These are phyloP conservation scores for Amanita pallidorosea DNA, from an alignment of 768 basidiomycete genomes.

Conservation along the genomic window DNA sequence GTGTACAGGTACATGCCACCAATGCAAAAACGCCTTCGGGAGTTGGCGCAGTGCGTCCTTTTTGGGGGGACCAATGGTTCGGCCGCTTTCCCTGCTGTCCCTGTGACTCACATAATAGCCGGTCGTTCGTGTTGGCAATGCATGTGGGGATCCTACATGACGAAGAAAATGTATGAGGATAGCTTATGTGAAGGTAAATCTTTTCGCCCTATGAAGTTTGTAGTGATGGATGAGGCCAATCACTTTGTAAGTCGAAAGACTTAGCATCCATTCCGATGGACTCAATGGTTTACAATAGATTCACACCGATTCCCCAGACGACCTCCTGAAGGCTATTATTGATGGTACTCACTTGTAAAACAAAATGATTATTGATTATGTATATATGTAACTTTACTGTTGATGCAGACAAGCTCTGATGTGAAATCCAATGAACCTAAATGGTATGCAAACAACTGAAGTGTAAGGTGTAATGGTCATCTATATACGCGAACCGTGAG, in stretches of 20 bases:
- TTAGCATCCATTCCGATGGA: background rate
- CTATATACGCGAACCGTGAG: background rate
- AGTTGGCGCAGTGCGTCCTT: slow-evolving; percentile 11
- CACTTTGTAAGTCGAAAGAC: slow-evolving; percentile 21
- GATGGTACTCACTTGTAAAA: background rate
- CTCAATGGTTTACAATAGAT: background rate
- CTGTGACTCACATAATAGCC: slow-evolving; percentile 14
- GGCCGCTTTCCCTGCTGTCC: slow-evolving; percentile 13
- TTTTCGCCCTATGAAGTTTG: slow-evolving; percentile 14
- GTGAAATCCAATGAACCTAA: background rate
- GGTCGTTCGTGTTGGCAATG: slow-evolving; percentile 14
- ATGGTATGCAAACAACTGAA: background rate
- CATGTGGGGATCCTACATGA: slow-evolving; percentile 14
- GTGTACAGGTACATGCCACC: slow-evolving; percentile 11
- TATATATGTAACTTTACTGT: background rate
- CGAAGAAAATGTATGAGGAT: slow-evolving; percentile 12
- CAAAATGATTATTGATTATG: background rate
- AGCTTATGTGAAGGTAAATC: slow-evolving; percentile 9
- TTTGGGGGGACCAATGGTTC: slow-evolving; percentile 12
- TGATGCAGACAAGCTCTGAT: background rate
- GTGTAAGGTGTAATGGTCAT: background rate
- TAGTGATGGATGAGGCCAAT: slow-evolving; percentile 17
- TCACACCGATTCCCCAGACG: background rate
- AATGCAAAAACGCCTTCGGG: slow-evolving; percentile 13
- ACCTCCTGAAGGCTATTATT: background rate